Evolutionary conservation across 2,329 filamentous ascomycete species (phyloP).

Genomic region (Amylocarpus encephaloides): DNA sequence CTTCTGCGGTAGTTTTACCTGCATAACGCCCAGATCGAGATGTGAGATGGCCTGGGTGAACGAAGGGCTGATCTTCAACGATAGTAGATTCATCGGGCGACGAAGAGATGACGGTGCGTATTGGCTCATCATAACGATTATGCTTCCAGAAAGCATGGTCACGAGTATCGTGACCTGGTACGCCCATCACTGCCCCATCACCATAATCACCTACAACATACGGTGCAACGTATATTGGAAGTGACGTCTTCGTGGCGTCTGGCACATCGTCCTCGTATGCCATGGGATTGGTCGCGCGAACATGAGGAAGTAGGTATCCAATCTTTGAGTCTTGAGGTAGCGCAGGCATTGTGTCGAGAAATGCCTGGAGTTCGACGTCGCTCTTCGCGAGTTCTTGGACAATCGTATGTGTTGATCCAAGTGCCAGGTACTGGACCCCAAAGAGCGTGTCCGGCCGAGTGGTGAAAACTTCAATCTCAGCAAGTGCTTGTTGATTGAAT

Average conservation of each 20-base stretch:
- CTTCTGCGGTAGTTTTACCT: constrained; percentile 57
- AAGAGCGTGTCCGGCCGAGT: constrained; percentile 83
- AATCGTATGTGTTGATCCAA: constrained; percentile 67
- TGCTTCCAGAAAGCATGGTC: constrained; percentile 76
- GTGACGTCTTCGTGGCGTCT: constrained; percentile 44
- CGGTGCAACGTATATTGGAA: constrained; percentile 76
- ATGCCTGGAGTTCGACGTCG: constrained; percentile 58
- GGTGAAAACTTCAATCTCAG: constrained; percentile 66
- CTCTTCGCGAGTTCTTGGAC: constrained; percentile 54
- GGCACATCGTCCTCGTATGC: constrained; percentile 46
- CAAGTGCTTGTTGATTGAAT: constrained; percentile 16
- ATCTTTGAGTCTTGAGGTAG: constrained; percentile 51
- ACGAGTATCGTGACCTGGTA: constrained; percentile 74
- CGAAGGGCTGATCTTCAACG: constrained; percentile 47
- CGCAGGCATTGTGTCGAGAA: constrained; percentile 57
- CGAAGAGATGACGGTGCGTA: constrained; percentile 54
- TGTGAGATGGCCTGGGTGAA: constrained; percentile 62
- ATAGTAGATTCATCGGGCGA: constrained; percentile 42
- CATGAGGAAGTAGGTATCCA: constrained; percentile 59
- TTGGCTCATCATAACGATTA: constrained; percentile 54
- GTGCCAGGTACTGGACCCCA: constrained; percentile 76
- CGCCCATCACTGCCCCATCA: constrained; percentile 85
- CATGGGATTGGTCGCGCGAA: constrained; percentile 62
- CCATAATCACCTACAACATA: constrained; percentile 84
- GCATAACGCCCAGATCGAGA: constrained; percentile 57